Evolutionary conservation across 495 filamentous ascomycete species (phyloP).

Genomic region (Rusavskia elegans): DNA sequence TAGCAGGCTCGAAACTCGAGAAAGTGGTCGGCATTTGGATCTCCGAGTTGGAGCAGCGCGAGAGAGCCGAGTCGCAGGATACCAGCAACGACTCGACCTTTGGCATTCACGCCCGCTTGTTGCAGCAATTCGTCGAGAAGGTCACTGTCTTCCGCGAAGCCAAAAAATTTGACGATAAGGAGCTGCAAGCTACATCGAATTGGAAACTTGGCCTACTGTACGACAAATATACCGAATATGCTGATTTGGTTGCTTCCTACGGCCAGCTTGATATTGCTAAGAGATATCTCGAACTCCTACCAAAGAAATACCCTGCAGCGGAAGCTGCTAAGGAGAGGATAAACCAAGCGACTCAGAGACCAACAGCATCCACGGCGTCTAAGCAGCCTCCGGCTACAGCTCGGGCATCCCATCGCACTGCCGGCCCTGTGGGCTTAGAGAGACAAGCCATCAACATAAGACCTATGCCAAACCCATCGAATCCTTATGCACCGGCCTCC

Average conservation of each 20-base stretch:
- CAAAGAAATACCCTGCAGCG: slow-evolving; percentile 70
- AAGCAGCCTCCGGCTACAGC: slow-evolving; percentile 17
- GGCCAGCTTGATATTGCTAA: slow-evolving; percentile 76
- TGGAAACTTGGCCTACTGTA: slow-evolving; percentile 89
- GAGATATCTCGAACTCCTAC: slow-evolving; percentile 81
- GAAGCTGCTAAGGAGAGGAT: slow-evolving; percentile 78
- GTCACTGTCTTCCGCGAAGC: slow-evolving; percentile 93
- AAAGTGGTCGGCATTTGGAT: slow-evolving; percentile 94
- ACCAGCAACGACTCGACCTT: slow-evolving; percentile 60
- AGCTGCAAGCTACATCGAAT: slow-evolving; percentile 47
- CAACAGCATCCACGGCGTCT: slow-evolving; percentile 23
- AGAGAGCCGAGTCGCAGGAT: slow-evolving; percentile 55
- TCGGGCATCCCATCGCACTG: slow-evolving; percentile 18
- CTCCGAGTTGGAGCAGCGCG: slow-evolving; percentile 66
- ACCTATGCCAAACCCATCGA: slow-evolving; percentile 16
- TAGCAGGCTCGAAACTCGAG: slow-evolving; percentile 90
- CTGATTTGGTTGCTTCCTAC: slow-evolving; percentile 82
- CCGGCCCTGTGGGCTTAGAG: slow-evolving; percentile 5
- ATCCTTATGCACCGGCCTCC: slow-evolving; percentile 20
- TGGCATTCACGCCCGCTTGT: slow-evolving; percentile 73
- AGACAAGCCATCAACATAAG: background rate
- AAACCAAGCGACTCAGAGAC: slow-evolving; percentile 67
- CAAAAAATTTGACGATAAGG: slow-evolving; percentile 74
- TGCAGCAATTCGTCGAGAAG: slow-evolving; percentile 95
- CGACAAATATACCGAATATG: slow-evolving; percentile 92